phyloP scores from a whole-genome alignment of 176 grass and related monocot genomes.

The Rhynchospora breviuscula region DNA sequence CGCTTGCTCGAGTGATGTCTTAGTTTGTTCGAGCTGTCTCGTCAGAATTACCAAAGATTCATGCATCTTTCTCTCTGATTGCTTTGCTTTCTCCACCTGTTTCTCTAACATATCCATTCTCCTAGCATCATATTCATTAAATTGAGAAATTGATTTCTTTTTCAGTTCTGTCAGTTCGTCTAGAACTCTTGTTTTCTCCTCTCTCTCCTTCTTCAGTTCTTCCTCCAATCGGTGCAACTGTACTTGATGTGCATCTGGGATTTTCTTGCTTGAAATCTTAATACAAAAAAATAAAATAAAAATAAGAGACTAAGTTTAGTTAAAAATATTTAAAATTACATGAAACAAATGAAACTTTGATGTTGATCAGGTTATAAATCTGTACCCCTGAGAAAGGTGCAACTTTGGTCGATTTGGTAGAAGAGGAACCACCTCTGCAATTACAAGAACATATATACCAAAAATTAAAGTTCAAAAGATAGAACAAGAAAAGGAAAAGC shows the following conservation, averaged over 20 bases:
- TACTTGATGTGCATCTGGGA: conserved; percentile 34
- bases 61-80: conserved; percentile 72
- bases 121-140: conserved; percentile 12
- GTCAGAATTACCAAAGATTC: conserved; percentile 47
- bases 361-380: not conserved
- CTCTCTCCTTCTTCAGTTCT: conserved; percentile 58
- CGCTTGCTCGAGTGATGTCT: conserved; percentile 64
- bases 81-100: conserved; percentile 53
- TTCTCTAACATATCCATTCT: conserved; percentile 44
- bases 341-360: not conserved
- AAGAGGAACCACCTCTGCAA: conserved; percentile 1
- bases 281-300: not conserved
- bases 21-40: conserved; percentile 66
- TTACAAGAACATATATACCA: not conserved
- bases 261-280: conserved; percentile 29
- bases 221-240: conserved; percentile 51
- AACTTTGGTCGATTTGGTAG: conserved; percentile 33
- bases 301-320: not conserved
- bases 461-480: not conserved
- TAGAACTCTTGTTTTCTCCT: conserved; percentile 41
- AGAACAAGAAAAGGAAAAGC: not conserved
- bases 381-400: conserved; percentile 29
- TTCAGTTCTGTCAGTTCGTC: conserved; percentile 41
- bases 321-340: not conserved
- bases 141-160: conserved; percentile 34